These are phyloP conservation scores for Linderniella brevidens DNA, from an alignment of 257 asterid genomes.

Conservation along the genomic window DNA sequence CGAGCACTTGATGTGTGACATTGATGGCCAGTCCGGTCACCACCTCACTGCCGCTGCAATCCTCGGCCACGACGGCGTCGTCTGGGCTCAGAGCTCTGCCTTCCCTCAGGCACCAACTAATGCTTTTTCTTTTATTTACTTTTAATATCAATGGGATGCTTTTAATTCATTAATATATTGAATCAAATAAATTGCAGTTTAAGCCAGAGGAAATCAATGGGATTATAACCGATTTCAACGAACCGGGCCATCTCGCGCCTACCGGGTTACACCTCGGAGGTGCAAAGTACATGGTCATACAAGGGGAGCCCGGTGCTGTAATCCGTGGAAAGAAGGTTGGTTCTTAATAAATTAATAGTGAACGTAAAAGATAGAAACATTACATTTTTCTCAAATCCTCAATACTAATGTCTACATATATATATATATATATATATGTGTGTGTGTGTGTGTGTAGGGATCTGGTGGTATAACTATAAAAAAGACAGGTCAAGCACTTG, in stretches of 20 bases:
- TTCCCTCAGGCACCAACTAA: slow-evolving; percentile 25
- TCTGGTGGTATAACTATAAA: slow-evolving; percentile 33
- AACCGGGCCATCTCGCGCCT: slow-evolving; percentile 38
- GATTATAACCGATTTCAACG: slow-evolving; percentile 26
- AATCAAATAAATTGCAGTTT: slow-evolving; percentile 16
- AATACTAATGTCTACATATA: background rate
- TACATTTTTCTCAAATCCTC: too few species aligned
- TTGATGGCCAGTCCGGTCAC: slow-evolving; percentile 25
- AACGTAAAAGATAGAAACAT: background rate
- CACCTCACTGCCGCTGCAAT: slow-evolving; percentile 45
- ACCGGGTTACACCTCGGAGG: slow-evolving; percentile 30
- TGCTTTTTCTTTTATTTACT: background rate
- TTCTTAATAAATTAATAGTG: background rate
- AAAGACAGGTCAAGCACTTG: slow-evolving; percentile 36
- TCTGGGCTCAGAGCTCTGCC: slow-evolving; percentile 44
- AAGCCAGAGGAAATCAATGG: slow-evolving; percentile 28
- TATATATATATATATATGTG: background rate
- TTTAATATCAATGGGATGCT: background rate
- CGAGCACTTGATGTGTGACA: slow-evolving; percentile 44
- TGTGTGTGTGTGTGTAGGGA: too few species aligned
- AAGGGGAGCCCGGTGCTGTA: slow-evolving; percentile 40
- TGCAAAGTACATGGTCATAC: slow-evolving; percentile 37
- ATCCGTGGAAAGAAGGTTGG: slow-evolving; percentile 42
- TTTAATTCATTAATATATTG: background rate
- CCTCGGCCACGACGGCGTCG: slow-evolving; percentile 30